Evolutionary conservation across 805 yeast genomes (phyloP), one percentile per base, ranked within the genome.

Genomic region (Cephaloascus fragrans): DNA sequence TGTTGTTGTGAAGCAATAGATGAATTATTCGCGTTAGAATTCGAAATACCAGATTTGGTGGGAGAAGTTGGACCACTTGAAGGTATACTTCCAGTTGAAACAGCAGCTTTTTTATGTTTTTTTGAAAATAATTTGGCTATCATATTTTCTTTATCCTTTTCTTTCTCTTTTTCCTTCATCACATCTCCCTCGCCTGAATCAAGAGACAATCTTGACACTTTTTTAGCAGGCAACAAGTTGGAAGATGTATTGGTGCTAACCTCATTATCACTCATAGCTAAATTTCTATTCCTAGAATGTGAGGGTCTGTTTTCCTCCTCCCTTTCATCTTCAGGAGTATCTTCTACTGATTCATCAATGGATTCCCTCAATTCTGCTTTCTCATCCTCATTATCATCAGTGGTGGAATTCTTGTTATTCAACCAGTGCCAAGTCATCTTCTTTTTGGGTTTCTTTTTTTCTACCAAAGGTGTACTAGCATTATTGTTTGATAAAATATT

Each of bases 41-140:
- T n/a, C n/a, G n/a, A n/a, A n/a, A n/a, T n/a, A n/a, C n/a, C n/a
- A n/a, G n/a, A n/a, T n/a, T n/a, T n/a, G n/a, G n/a, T n/a, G n/a
- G n/a, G n/a, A n/a, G n/a, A n/a, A n/a, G n/a, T n/a, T n/a, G n/a
- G n/a, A n/a, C n/a, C n/a, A n/a, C n/a, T n/a, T n/a, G n/a, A n/a
- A n/a, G n/a, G n/a, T n/a, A n/a, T n/a, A n/a, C n/a, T n/a, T n/a
- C n/a, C n/a, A n/a, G n/a, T n/a, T n/a, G n/a, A n/a, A n/a, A n/a
- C n/a, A n/a, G n/a, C n/a, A 9, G 33, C n/a, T 6, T 14, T 31
- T 14, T 14, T 16, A 35, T 48, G 48, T 40, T 59, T 59, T 44
- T 59, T 57, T 49, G 61, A 65, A 51, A 67, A 67, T 14, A 67
- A 52, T 45, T 66, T 65, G 18, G 61, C 46, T 23, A 67, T 64